A percentile compares a stretch with the other conserved stretches of the same genome.
Conservation (phyloP, 371 early-diverging fungal genomes). For the Actinomucor elegans region DNA sequence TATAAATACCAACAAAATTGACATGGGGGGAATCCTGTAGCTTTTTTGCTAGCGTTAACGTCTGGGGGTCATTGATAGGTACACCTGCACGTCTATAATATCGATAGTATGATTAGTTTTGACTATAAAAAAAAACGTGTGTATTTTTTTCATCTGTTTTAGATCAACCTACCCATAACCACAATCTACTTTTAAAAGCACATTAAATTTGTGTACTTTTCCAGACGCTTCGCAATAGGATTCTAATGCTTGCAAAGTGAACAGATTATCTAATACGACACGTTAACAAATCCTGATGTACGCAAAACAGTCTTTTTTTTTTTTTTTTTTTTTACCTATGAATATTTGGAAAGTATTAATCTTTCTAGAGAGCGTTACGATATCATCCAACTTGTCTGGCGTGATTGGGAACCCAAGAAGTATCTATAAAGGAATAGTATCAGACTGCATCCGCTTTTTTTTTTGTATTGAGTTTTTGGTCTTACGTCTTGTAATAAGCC, state of each 20-base stretch:
- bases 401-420: constrained; percentile 43
- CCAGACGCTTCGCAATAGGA: constrained; percentile 7
- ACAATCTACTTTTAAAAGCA: constrained; percentile 42
- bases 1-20: constrained; percentile 35
- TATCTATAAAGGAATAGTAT: no score
- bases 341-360: constrained; percentile 36
- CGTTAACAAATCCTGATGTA: no score
- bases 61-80: constrained; percentile 20
- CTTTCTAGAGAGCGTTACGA: constrained; percentile 20
- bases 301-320: no score
- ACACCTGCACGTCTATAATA: constrained; percentile 43
- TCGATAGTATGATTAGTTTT: background rate
- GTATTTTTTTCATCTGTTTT: no score
- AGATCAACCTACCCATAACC: constrained; percentile 48
- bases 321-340: constrained; percentile 23
- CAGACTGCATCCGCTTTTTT: no score
- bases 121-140: background rate
- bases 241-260: constrained; percentile 41
- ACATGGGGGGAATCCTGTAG: constrained; percentile 25
- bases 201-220: constrained; percentile 20
- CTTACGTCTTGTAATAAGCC: constrained; percentile 33
- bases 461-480: background rate
- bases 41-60: constrained; percentile 35
- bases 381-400: constrained; percentile 37
- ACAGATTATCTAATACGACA: constrained; percentile 36